Evolutionary conservation across 169 alveolate species (phyloP), one percentile per base, ranked within the genome.

Genomic region (Theileria annulata): DNA sequence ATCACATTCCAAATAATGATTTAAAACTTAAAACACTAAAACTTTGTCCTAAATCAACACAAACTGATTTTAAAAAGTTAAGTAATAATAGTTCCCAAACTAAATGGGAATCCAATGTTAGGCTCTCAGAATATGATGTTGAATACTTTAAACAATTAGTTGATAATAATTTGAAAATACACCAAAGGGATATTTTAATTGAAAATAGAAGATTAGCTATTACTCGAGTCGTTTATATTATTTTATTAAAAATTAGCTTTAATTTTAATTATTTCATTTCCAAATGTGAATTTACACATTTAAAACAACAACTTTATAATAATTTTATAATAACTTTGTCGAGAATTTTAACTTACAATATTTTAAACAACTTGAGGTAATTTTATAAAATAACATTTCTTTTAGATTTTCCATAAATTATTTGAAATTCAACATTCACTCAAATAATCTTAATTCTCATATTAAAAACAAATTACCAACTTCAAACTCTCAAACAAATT

Each of bases 71-170:
- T 56, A 25, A 56, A 56, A 21, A 21, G 8, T 15, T 8, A 19
- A 56, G 9, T 10, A 25, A 56, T 62, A 47, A 62, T 23, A n/a
- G 25, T 17, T 30, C 76, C 2, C 76, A 68, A 68, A 23, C 76
- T 68, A 2, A 6, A 35, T 21, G 3, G 49, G 63, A 42, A 6
- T 17, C 49, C 62, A 21, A 25, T 35, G 23, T 15, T 35, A 31
- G 25, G 42, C 23, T 21, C 4, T 37, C 25, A 21, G 49, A 51
- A 58, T 42, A 1, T 2, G 59, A 58, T 30, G 17, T 72, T 1
- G 79, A 63, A 17, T 37, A 30, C 35, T 72, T 72, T 72, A 72
- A 72, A 31, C 19, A 60, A 21, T 17, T 51, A 58, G 30, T 72
- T 9, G 79, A 72, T 25, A 21, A 56, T 21, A 72, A 72, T 72